These are phyloP conservation scores for Phallus indusiatus DNA, from an alignment of 768 basidiomycete species.

Conservation along the genomic window DNA sequence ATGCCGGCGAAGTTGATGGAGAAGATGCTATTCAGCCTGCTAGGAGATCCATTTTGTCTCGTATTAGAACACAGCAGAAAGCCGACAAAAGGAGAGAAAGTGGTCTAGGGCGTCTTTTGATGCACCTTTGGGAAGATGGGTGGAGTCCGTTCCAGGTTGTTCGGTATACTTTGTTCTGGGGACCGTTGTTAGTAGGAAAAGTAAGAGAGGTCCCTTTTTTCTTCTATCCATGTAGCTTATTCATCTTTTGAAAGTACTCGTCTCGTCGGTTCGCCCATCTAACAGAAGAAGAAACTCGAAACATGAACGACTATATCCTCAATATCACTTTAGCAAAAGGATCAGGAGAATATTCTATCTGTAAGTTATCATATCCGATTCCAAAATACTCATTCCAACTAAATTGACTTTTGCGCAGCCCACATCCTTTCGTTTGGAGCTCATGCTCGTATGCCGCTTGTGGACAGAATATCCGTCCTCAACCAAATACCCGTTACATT, in stretches of 20 bases:
- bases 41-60: slow-evolving; percentile 36
- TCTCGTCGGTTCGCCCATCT: slow-evolving; percentile 74
- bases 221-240: neutral
- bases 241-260: slow-evolving; percentile 47
- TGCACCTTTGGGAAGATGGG: slow-evolving; percentile 85
- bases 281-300: slow-evolving; percentile 69
- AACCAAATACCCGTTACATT: slow-evolving; percentile 80
- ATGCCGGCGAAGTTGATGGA: slow-evolving; percentile 23
- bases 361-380: slow-evolving; percentile 27
- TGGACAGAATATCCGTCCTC: slow-evolving; percentile 66
- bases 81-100: slow-evolving; percentile 43
- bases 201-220: slow-evolving; percentile 24
- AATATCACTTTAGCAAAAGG: slow-evolving; percentile 89
- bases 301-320: slow-evolving; percentile 87
- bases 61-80: slow-evolving; percentile 46
- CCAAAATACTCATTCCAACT: neutral
- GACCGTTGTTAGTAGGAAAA: slow-evolving; percentile 86
- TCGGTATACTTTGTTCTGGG: slow-evolving; percentile 69
- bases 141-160: slow-evolving; percentile 90
- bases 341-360: slow-evolving; percentile 90
- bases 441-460: slow-evolving; percentile 76
- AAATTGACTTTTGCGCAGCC: slow-evolving; percentile 36
- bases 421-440: slow-evolving; percentile 89
- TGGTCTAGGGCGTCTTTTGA: slow-evolving; percentile 44
- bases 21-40: slow-evolving; percentile 25